Base-by-base conservation (phyloP, 2,329 filamentous ascomycete species). In the Sporothrix protearum region DNA sequence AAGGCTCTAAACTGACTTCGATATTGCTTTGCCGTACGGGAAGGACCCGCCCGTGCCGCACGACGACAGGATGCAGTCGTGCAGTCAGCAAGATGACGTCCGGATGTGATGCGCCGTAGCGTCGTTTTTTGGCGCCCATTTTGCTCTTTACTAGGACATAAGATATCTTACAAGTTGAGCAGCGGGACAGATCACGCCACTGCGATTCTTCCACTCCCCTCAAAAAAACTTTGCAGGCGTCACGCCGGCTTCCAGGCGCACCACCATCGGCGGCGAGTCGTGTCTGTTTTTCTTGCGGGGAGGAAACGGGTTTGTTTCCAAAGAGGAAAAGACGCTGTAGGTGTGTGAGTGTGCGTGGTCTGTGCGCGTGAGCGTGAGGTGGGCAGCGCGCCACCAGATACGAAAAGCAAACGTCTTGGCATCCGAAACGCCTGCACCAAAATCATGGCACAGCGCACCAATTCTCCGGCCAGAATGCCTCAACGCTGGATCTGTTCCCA, bases 231-330 rank as follows among this genome's bases (percentile, higher is more conserved):
- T 33, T 61, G 33, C 55, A 61, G 55, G 33, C 55, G 55, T 22
- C 36, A 64, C 59, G 28, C 28, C 36, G 36, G 39, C 59, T 45
- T 28, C 33, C 33, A 3, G 36, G 59, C 5, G 1, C 36, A 36
- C 36, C 36, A 64, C 59, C 36, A 42, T 45, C 59, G 19, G 22
- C 2, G 6, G 3, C 1, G 39, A 28, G 22, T 36, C 30, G 51
- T 55, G 51, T 59, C 3, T 55, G 36, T 47, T 9, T 22, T 25
- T 12, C 4, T 42, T 63, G 33, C n/a, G 57, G 33, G 33, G 55
- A 59, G 55, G 55, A 30, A 36, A 39, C 33, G 57, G 57, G 57
- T 63, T 42, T 63, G 57, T 63, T 42, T 63, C 9, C 57, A 63
- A 42, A 63, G n/a, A n/a, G n/a, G 1, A 22, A 42, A 7, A 25